Conservation (phyloP, 208 protist genomes). For the Crithidia acanthocephali region DNA sequence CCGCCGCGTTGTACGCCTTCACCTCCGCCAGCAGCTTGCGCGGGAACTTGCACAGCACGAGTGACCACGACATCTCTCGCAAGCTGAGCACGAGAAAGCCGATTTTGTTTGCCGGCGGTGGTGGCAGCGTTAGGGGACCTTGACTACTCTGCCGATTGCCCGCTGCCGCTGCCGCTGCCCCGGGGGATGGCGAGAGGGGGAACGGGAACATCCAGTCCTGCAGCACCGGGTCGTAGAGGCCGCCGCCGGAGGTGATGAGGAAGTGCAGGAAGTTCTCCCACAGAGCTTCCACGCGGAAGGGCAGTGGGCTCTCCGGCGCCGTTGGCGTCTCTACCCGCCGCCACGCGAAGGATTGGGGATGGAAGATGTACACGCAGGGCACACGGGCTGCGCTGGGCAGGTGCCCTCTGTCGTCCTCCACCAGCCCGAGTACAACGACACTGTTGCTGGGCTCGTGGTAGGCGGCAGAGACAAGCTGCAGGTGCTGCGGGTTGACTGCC, state of each 20-base stretch:
- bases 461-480: conserved; percentile 69
- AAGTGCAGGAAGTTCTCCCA: conserved; percentile 72
- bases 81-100: conserved; percentile 77
- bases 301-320: conserved; percentile 78
- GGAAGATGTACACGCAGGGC: conserved; percentile 73
- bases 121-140: not conserved
- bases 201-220: conserved; percentile 83
- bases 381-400: not conserved
- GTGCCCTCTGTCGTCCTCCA: conserved; percentile 28
- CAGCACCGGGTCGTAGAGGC: conserved; percentile 63
- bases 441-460: conserved; percentile 45
- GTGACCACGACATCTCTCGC: conserved; percentile 76
- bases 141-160: not conserved
- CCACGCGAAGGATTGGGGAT: conserved; percentile 74
- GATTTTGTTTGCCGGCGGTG: conserved; percentile 34
- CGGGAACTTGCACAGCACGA: conserved; percentile 68
- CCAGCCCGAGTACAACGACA: conserved; percentile 74
- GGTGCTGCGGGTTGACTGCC: conserved; percentile 67
- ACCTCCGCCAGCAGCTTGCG: conserved; percentile 42
- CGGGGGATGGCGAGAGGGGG: not conserved
- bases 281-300: conserved; percentile 70
- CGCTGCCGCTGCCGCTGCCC: not conserved
- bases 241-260: conserved; percentile 60
- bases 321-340: conserved; percentile 59
- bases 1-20: conserved; percentile 31